A percentile compares a stretch with the other conserved stretches of the same genome.
phyloP scores from a whole-genome alignment of 352 stramenopile species.

The Halophytophthora batemanensis region DNA sequence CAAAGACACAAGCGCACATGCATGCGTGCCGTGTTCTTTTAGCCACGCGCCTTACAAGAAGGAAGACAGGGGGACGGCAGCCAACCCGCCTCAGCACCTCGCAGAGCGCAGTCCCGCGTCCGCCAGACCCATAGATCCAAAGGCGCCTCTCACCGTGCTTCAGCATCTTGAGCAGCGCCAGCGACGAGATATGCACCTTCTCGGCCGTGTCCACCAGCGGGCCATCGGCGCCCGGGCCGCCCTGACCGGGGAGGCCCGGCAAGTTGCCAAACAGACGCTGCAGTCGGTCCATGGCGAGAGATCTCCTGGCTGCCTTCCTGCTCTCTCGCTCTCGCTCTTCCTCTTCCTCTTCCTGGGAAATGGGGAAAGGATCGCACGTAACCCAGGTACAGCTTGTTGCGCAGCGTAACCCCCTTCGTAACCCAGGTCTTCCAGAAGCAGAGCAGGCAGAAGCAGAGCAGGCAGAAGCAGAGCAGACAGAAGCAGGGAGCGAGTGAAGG shows the following conservation, averaged over 20 bases:
- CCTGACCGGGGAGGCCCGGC: slow-evolving; percentile 66
- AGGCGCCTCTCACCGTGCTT: slow-evolving; percentile 94
- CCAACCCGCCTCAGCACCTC: background rate
- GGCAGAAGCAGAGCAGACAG: background rate
- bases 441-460: background rate
- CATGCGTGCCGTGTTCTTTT: too few species aligned
- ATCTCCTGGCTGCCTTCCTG: slow-evolving; percentile 20
- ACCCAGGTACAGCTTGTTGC: too few species aligned
- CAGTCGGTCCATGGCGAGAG: slow-evolving; percentile 68
- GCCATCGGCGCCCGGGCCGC: slow-evolving; percentile 78
- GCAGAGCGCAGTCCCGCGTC: background rate
- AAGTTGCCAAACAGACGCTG: slow-evolving; percentile 86
- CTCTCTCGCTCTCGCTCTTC: slow-evolving; percentile 10
- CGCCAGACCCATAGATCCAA: background rate
- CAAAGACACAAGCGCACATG: too few species aligned
- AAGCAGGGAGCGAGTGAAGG: slow-evolving; percentile 6
- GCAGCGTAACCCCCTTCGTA: too few species aligned
- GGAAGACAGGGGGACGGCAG: slow-evolving; percentile 7
- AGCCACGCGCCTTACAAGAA: slow-evolving; percentile 15
- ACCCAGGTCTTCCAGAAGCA: too few species aligned
- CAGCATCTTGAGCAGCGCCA: slow-evolving; percentile 99
- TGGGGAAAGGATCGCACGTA: too few species aligned
- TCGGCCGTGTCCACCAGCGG: slow-evolving; percentile 96
- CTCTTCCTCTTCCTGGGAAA: too few species aligned
- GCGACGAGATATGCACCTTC: slow-evolving; percentile 99